These are phyloP conservation scores for Pyricularia pennisetigena DNA, from an alignment of 2,329 filamentous ascomycete genomes.

Conservation along the genomic window DNA sequence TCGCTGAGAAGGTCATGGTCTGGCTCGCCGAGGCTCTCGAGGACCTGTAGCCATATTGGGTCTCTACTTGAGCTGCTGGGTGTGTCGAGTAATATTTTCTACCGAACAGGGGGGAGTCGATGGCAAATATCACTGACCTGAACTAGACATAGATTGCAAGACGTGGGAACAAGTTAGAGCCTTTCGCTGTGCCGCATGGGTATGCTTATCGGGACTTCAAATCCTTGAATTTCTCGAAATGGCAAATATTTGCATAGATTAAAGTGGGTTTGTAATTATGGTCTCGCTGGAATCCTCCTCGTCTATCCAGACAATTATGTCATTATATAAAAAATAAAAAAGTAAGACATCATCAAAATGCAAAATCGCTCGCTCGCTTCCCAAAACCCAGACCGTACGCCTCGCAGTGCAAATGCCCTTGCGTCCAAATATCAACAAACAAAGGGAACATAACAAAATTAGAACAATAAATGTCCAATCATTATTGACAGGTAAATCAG, in stretches of 20 bases:
- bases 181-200: background rate
- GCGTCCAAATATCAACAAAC: background rate
- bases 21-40: slow-evolving; percentile 43
- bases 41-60: background rate
- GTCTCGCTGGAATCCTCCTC: too few relatives aligned
- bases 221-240: too few relatives aligned
- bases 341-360: background rate
- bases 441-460: background rate
- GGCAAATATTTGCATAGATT: too few relatives aligned
- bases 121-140: background rate
- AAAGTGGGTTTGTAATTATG: too few relatives aligned
- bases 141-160: background rate
- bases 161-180: background rate
- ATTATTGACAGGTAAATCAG: too few relatives aligned
- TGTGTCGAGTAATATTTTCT: background rate
- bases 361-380: background rate
- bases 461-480: too few relatives aligned
- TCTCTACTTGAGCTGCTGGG: background rate
- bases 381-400: background rate
- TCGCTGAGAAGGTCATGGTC: slow-evolving; percentile 34
- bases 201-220: too few relatives aligned
- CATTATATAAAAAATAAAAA: too few relatives aligned
- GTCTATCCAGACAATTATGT: too few relatives aligned
- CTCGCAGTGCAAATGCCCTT: background rate
- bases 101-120: background rate